phyloP scores from a whole-genome alignment of 768 basidiomycete genomes.

The Daedaleopsis nitida region DNA sequence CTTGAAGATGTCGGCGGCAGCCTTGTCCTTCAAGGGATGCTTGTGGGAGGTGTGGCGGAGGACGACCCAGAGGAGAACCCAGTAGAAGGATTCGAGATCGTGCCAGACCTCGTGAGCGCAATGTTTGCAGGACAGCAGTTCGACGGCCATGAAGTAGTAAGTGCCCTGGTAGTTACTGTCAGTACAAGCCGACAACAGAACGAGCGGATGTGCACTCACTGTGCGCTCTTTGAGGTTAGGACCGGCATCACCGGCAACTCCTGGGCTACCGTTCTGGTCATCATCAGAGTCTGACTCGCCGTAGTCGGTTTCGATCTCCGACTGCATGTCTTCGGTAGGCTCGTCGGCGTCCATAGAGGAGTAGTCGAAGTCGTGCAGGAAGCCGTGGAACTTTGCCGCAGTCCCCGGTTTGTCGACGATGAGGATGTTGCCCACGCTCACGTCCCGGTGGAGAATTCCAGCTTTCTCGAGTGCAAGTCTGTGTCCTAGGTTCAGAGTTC shows the following conservation, averaged over 20 bases:
- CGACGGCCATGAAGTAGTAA: constrained; percentile 7
- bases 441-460: background rate
- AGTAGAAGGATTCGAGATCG: constrained; percentile 20
- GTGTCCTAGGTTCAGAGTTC: background rate
- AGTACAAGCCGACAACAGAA: too few species aligned
- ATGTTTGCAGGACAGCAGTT: too few species aligned
- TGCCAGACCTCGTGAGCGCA: background rate
- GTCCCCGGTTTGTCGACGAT: constrained; percentile 1
- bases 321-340: too few species aligned
- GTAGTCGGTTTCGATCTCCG: too few species aligned
- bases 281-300: too few species aligned
- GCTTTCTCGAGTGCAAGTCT: background rate
- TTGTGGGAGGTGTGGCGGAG: constrained; percentile 4
- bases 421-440: background rate
- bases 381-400: background rate
- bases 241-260: too few species aligned
- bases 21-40: background rate
- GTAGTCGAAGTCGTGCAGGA: constrained; percentile 20
- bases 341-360: background rate
- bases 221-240: too few species aligned
- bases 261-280: too few species aligned
- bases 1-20: background rate
- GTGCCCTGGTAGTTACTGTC: background rate
- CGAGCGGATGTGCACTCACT: too few species aligned
- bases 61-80: constrained; percentile 14